phyloP scores from a whole-genome alignment of 495 filamentous ascomycete genomes.

The Penicillium paxilli region DNA sequence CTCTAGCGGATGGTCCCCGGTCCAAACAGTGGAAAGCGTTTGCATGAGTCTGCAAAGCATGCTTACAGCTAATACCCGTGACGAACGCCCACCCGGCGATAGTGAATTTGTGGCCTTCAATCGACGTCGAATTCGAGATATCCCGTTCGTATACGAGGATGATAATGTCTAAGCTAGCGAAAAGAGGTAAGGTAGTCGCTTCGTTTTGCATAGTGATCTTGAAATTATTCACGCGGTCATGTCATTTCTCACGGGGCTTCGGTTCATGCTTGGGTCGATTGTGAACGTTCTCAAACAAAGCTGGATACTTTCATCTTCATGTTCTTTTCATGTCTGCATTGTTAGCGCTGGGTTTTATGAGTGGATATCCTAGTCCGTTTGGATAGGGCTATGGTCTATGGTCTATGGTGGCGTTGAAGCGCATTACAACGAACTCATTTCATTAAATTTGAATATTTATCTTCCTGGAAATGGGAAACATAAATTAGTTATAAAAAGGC shows the following conservation, averaged over 20 bases:
- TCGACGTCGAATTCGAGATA: slow-evolving; percentile 73
- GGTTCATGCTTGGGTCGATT: too few species aligned
- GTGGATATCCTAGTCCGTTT: not conserved
- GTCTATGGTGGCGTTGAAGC: too few species aligned
- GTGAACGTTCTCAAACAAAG: too few species aligned
- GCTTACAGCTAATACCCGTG: slow-evolving; percentile 90
- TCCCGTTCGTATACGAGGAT: slow-evolving; percentile 87
- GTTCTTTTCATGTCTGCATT: slow-evolving; percentile 1
- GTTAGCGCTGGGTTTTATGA: not conserved
- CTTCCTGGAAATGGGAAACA: too few species aligned
- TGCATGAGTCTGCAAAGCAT: slow-evolving; percentile 99
- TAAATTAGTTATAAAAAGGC: too few species aligned
- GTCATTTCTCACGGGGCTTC: too few species aligned
- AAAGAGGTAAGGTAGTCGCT: not conserved
- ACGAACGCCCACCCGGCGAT: slow-evolving; percentile 83
- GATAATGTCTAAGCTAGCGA: slow-evolving; percentile 62
- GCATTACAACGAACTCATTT: too few species aligned
- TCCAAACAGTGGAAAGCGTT: slow-evolving; percentile 95
- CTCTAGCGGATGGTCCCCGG: slow-evolving; percentile 85
- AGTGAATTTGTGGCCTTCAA: slow-evolving; percentile 82
- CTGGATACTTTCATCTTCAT: not conserved
- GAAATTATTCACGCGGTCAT: too few species aligned
- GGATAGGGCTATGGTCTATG: not conserved
- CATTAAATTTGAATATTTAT: too few species aligned
- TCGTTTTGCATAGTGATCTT: too few species aligned